Conservation (phyloP, 2,329 filamentous ascomycete species). For the Coleophoma cylindrospora region DNA sequence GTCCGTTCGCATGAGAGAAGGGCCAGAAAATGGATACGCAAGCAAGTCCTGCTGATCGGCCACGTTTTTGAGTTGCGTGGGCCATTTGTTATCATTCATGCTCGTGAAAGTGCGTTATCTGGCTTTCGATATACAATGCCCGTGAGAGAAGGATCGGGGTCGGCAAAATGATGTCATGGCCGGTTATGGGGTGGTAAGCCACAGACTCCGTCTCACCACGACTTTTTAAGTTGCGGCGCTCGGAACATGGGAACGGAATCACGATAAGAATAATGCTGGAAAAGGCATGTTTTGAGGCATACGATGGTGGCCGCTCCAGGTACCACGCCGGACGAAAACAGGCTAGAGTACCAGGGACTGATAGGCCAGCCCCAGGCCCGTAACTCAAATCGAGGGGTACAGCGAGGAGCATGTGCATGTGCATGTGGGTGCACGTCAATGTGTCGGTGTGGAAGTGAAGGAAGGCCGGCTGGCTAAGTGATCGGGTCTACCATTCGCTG, state of each 20-base stretch:
- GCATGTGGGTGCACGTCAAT: slow-evolving; percentile 9
- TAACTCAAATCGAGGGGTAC: not conserved
- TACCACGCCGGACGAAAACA: not conserved
- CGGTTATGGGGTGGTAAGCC: not conserved
- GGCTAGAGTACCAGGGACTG: not conserved
- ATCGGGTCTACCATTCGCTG: not conserved
- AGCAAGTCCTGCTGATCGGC: no score
- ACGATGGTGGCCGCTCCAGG: slow-evolving; percentile 1
- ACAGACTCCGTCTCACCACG: not conserved
- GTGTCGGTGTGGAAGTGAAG: slow-evolving; percentile 27
- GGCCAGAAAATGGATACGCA: no score
- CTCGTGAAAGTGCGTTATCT: no score
- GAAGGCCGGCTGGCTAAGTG: slow-evolving; percentile 2
- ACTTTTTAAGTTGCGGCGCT: not conserved
- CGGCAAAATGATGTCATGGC: not conserved
- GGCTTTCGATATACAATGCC: no score
- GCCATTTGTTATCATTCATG: no score
- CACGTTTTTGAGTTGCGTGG: no score
- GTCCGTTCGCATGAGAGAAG: no score
- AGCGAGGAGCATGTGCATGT: not conserved
- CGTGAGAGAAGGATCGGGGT: not conserved
- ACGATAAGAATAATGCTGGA: not conserved
- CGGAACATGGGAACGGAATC: no score
- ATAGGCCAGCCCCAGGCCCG: not conserved
- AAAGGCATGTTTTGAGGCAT: slow-evolving; percentile 1